Conservation (phyloP, 2,329 filamentous ascomycete genomes). For the Peltaster fructicola region DNA sequence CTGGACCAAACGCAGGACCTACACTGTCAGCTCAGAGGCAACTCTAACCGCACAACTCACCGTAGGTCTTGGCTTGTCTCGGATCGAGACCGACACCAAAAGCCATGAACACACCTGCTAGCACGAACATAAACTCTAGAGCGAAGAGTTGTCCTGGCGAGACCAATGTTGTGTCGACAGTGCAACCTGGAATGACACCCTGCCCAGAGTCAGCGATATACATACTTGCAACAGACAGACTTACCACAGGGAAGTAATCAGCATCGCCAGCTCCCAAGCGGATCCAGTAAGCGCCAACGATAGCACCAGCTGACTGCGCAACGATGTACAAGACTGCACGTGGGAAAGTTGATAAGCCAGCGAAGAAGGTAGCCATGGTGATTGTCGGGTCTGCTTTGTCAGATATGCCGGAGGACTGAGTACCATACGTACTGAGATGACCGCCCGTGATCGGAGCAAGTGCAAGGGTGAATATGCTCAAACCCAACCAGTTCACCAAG, state of each 20-base stretch:
- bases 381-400: conserved; percentile 37
- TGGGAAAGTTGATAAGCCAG: conserved; percentile 31
- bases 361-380: conserved; percentile 35
- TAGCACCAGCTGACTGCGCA: conserved; percentile 28
- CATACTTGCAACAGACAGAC: neutral
- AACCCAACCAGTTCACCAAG: conserved; percentile 5
- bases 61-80: conserved; percentile 30
- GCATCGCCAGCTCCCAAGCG: conserved; percentile 8
- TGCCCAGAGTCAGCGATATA: conserved; percentile 3
- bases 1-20: conserved; percentile 31
- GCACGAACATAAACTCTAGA: conserved; percentile 30
- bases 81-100: conserved; percentile 38
- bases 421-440: no score
- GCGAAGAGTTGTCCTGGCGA: conserved; percentile 19
- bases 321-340: conserved; percentile 30
- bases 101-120: conserved; percentile 31
- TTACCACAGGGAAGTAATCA: conserved; percentile 6
- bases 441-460: conserved; percentile 32
- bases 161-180: conserved; percentile 7
- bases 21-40: no score
- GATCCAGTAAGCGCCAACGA: conserved; percentile 10
- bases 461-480: conserved; percentile 33
- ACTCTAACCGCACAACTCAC: no score
- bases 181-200: conserved; percentile 9
- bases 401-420: no score